Conservation (phyloP, 2,329 filamentous ascomycete genomes). For the Fusarium austroafricanum region DNA sequence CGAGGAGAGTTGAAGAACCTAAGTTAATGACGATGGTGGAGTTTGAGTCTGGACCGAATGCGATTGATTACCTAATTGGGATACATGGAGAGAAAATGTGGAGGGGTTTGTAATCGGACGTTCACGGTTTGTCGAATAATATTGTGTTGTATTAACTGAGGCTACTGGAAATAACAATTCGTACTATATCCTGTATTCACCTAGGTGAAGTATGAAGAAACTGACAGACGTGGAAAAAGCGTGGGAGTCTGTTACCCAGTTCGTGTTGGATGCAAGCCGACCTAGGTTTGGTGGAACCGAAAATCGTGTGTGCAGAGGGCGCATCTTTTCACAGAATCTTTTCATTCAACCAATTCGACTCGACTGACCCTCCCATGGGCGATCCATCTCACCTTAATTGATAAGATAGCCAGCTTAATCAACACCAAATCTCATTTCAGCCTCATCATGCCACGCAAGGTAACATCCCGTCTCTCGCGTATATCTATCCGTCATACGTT, state of each 20-base stretch:
- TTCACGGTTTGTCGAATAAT: conserved; percentile 23
- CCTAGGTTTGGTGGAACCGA: conserved; percentile 7
- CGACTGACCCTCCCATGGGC: too few species aligned
- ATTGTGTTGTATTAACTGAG: not conserved
- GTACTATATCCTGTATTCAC: not conserved
- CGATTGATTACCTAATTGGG: conserved; percentile 32
- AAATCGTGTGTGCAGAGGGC: not conserved
- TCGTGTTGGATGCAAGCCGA: conserved; percentile 9
- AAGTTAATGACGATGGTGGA: conserved; percentile 31
- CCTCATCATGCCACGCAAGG: conserved; percentile 36
- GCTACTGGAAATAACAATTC: too few species aligned
- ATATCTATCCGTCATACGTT: not conserved
- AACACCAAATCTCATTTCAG: not conserved
- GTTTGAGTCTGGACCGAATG: conserved; percentile 6
- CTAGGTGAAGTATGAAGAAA: too few species aligned
- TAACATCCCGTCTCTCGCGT: not conserved
- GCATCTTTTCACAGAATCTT: not conserved
- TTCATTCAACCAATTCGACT: not conserved
- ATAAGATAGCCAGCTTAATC: too few species aligned
- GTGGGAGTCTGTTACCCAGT: not conserved
- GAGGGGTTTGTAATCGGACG: conserved; percentile 42
- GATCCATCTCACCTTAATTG: too few species aligned
- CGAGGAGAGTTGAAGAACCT: not conserved
- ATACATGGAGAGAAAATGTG: conserved; percentile 26
- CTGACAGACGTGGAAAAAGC: not conserved